These are phyloP conservation scores for Salvia sclarea DNA, from an alignment of 305 asterid genomes.

Conservation along the genomic window DNA sequence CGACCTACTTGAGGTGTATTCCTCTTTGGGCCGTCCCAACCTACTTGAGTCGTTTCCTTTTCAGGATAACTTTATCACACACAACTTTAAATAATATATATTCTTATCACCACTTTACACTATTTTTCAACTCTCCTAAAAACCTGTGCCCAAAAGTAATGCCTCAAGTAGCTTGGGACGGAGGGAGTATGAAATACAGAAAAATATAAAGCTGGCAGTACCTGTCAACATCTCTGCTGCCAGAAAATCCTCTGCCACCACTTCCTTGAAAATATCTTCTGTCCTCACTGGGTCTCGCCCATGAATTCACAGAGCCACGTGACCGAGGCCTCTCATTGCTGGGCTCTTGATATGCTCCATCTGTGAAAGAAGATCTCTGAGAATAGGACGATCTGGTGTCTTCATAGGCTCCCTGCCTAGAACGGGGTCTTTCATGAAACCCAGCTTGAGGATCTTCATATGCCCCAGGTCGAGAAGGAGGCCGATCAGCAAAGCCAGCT, in stretches of 20 bases:
- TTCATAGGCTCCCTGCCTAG: constrained; percentile 40
- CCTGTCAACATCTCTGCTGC: constrained; percentile 80
- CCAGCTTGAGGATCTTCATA: constrained; percentile 40
- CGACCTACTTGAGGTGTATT: no score
- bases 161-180: no score
- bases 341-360: constrained; percentile 46
- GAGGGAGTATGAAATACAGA: constrained; percentile 6
- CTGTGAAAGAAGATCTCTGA: constrained; percentile 33
- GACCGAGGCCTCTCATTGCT: constrained; percentile 78
- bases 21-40: no score
- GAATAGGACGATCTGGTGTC: constrained; percentile 40
- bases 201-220: constrained; percentile 33
- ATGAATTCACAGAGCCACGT: constrained; percentile 65
- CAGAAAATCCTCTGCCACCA: constrained; percentile 71
- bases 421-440: constrained; percentile 40
- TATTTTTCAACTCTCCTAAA: no score
- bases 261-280: constrained; percentile 70
- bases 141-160: no score
- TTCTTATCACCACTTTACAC: no score
- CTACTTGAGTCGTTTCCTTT: no score
- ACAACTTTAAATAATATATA: no score
- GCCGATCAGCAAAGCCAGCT: constrained; percentile 40
- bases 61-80: no score
- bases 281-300: constrained; percentile 69
- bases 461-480: constrained; percentile 47